A percentile compares a stretch with the other conserved stretches of the same genome.
These are phyloP conservation scores for Cryphonectria radicalis DNA, from an alignment of 2,329 filamentous ascomycete species.

Conservation along the genomic window DNA sequence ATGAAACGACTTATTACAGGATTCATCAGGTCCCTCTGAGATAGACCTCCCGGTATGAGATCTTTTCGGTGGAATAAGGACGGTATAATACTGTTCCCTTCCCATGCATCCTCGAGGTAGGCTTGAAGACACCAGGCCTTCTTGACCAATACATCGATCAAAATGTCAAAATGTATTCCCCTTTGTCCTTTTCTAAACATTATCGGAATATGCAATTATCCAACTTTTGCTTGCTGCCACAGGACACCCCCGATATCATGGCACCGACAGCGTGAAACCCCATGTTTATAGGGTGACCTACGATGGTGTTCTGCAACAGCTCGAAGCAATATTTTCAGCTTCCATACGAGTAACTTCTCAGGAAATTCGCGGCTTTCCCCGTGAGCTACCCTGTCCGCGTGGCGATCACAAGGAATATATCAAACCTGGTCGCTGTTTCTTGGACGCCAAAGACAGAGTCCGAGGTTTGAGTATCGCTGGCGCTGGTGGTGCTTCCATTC, in stretches of 20 bases:
- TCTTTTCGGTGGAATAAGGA: rapidly evolving
- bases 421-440: conserved; percentile 60
- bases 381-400: conserved; percentile 60
- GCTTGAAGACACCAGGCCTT: conserved; percentile 53
- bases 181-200: conserved; percentile 45
- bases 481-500: conserved; percentile 52
- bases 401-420: conserved; percentile 61
- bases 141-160: conserved; percentile 63
- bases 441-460: conserved; percentile 61
- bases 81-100: no score
- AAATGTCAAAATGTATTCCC: conserved; percentile 53
- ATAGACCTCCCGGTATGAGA: no score
- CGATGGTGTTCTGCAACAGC: conserved; percentile 61
- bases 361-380: conserved; percentile 59
- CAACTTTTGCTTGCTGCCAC: conserved; percentile 61
- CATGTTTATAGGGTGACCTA: conserved; percentile 58
- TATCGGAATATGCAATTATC: conserved; percentile 52
- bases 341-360: conserved; percentile 57
- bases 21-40: no score
- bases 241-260: conserved; percentile 64
- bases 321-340: conserved; percentile 51
- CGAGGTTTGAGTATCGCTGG: conserved; percentile 50
- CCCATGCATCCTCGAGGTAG: conserved; percentile 36
- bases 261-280: conserved; percentile 59
- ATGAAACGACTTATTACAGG: no score